Conservation (phyloP, 2,329 filamentous ascomycete genomes). For the Cordyceps fumosorosea region DNA sequence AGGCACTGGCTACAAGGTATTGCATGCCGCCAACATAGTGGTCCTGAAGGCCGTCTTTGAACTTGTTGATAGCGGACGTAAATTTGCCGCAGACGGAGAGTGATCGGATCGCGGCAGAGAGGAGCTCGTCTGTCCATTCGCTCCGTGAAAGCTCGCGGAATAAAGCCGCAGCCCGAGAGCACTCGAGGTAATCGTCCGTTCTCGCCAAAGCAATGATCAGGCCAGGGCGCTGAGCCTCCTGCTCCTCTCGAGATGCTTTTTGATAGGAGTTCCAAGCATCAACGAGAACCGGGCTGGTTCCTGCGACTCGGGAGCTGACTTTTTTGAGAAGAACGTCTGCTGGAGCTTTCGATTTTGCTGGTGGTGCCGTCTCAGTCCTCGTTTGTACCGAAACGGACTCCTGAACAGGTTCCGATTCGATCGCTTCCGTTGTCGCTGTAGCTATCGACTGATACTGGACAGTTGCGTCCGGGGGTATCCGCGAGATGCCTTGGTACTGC, state of each 20-base stretch:
- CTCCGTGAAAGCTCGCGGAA: slow-evolving; percentile 32
- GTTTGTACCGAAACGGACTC: background rate
- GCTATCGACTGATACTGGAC: background rate
- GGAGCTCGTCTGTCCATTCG: slow-evolving; percentile 34
- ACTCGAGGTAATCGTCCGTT: slow-evolving; percentile 37
- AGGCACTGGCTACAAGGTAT: slow-evolving; percentile 34
- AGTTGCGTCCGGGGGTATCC: background rate
- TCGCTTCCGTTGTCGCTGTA: background rate
- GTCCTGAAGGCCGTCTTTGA: slow-evolving; percentile 31
- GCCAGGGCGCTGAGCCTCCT: slow-evolving; percentile 22
- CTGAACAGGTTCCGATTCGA: background rate
- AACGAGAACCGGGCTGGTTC: background rate
- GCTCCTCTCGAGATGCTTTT: slow-evolving; percentile 27
- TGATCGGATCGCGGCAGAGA: slow-evolving; percentile 35
- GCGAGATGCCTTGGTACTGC: background rate
- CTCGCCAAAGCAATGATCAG: slow-evolving; percentile 37
- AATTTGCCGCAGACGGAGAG: slow-evolving; percentile 35
- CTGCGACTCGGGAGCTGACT: background rate
- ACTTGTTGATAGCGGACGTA: slow-evolving; percentile 32
- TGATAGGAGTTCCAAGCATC: slow-evolving; percentile 36
- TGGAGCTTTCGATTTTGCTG: background rate
- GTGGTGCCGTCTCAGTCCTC: background rate
- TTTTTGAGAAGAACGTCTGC: background rate
- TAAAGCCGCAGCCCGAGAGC: slow-evolving; percentile 37
- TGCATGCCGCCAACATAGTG: slow-evolving; percentile 36